Evolutionary conservation across 495 filamentous ascomycete species (phyloP), one percentile per base, ranked within the genome.

Genomic region (Aspergillus wentii): DNA sequence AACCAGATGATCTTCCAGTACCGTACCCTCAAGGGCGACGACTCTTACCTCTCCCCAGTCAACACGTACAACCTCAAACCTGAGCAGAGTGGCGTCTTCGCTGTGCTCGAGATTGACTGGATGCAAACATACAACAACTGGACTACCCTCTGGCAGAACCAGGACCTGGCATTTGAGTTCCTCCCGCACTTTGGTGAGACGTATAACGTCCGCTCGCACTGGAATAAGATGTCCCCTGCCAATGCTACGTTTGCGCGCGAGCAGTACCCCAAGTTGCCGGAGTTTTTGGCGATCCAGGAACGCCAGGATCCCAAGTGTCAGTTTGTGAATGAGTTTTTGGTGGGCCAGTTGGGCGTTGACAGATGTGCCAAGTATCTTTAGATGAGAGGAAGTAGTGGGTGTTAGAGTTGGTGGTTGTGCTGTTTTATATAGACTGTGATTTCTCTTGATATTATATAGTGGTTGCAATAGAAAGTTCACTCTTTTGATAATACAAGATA

Each of bases 161-260:
- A 45, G 35, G 42, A 45, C 7, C 16, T 45, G 35, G 35, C 35
- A 17, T 14, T 27, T 29, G 32, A 36, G 14, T 52, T 45, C 40
- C 18, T 48, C 14, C 27, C 41, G 11, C 6, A 35, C 7, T 52
- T 52, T 27, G 49, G 49, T 35, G 32, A 43, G 28, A 33, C 27
- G 19, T 52, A 48, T 31, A 44, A 52, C 33, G 49, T 44, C 28
- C 36, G 44, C 7, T 26, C 44, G 6, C 44, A 52, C 38, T 52
- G 49, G 49, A 52, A 52, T 33, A 52, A 52, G 33, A 52, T 52
- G 49, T 25, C 17, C 13, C 32, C 40, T 16, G 17, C 32, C n/a
- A 47, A 46, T 40, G 38, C 40, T 21, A 47, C 44, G 23, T 47
- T 47, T 20, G 30, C 35, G 32, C 21, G 30, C 35, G 33, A 36